Base-by-base conservation (phyloP, 2,329 filamentous ascomycete genomes). In the Aspergillus sergii region DNA sequence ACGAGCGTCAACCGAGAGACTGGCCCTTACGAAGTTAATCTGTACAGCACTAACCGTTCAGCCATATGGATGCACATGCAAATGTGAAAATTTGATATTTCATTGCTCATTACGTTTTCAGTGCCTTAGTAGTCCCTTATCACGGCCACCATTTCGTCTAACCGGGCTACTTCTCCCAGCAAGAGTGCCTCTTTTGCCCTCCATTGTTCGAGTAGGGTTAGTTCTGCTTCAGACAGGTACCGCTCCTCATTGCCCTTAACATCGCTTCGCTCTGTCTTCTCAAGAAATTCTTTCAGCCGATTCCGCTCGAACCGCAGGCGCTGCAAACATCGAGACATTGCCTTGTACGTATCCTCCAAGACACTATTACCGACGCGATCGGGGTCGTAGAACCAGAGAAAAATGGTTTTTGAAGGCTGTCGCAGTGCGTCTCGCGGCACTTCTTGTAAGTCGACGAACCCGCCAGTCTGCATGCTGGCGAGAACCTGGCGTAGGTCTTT, bases 391-490 rank as follows among this genome's bases (percentile, higher is more conserved):
- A 89, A 97, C 89, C 94, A 97, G 61, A 98, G 87, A 76, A 94
- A 98, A 28, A 97, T 86, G 0, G 93, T 96, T 58, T 93, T 88
- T 66, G 89, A 91, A 0, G 94, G 92, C 70, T 91, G 87, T 39
- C 93, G 89, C 65, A 89, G 90, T 68, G 90, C 90, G 72, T 98
- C 94, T 68, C 92, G 91, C 0, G 95, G 95, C 0, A 99, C 90
- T 80, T 99, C 95, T 76, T 99, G 95, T 7, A 96, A 88, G 69
- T 98, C 93, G 14, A 97, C 88, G 64, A 95, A 89, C 2, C 95
- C 94, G 21, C 89, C 88, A 76, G 93, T 89, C 69, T 96, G 92
- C 85, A 99, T 91, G 65, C 89, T 88, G 16, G 92, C 89, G 78
- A 98, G 89, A 66, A 93, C 91, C 62, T 90, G 88, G 54, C 95